Conservation (phyloP, 2,329 filamentous ascomycete genomes). For the Juglanconis sp. region DNA sequence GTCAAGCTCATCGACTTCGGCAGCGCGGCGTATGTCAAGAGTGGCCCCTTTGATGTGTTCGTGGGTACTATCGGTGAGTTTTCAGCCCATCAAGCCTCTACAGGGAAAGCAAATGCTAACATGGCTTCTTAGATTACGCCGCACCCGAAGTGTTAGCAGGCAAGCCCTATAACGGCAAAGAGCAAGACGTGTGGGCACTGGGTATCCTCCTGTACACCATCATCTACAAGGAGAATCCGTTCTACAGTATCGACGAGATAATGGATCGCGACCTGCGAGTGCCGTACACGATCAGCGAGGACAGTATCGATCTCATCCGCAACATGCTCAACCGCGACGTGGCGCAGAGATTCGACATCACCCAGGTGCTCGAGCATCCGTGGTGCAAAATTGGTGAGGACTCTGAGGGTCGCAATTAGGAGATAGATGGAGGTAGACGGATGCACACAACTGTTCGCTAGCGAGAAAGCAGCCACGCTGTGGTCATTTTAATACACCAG, state of each 20-base stretch:
- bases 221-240: constrained; percentile 98
- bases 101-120: constrained; percentile 3
- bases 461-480: no score
- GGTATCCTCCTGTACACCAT: constrained; percentile 98
- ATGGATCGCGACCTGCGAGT: constrained; percentile 94
- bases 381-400: constrained; percentile 54
- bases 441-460: no score
- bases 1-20: constrained; percentile 99
- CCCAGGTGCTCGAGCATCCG: constrained; percentile 82
- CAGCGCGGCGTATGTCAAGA: constrained; percentile 97
- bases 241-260: constrained; percentile 98
- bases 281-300: constrained; percentile 83
- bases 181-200: constrained; percentile 97
- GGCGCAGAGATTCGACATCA: constrained; percentile 76
- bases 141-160: constrained; percentile 96
- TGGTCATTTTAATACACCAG: no score
- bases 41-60: constrained; percentile 96
- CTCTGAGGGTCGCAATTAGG: not conserved
- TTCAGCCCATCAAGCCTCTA: not conserved
- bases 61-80: constrained; percentile 92
- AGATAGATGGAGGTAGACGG: not conserved
- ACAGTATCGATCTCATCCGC: constrained; percentile 87
- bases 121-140: constrained; percentile 72
- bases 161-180: constrained; percentile 87
- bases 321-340: constrained; percentile 93